Conservation (phyloP, 495 filamentous ascomycete genomes). For the Bacidia rubella region DNA sequence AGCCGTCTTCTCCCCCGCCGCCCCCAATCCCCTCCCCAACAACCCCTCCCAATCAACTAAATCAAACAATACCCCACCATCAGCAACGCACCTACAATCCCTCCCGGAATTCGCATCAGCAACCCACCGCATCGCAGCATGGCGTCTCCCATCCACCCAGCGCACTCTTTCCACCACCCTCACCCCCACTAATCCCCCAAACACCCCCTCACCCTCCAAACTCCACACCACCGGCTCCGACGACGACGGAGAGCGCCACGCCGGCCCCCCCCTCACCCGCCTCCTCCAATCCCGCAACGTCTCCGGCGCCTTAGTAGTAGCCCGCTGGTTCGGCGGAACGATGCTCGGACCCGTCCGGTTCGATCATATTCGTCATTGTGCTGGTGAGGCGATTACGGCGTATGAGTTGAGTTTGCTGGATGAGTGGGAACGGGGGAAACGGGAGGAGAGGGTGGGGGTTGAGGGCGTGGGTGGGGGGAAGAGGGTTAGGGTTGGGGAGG, state of each 20-base stretch:
- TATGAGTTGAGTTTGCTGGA: not conserved
- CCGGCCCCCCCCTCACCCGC: slow-evolving; percentile 24
- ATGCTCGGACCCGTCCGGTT: slow-evolving; percentile 33
- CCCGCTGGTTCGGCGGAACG: slow-evolving; percentile 33
- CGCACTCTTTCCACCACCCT: not conserved
- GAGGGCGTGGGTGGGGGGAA: not conserved
- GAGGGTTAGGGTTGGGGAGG: slow-evolving; percentile 2
- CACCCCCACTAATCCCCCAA: slow-evolving; percentile 3
- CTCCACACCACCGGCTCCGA: slow-evolving; percentile 25
- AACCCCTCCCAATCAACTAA: no score
- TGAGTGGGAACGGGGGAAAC: slow-evolving; percentile 11
- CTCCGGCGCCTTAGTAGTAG: slow-evolving; percentile 29
- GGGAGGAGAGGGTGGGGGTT: not conserved
- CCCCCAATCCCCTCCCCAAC: slow-evolving; percentile 15
- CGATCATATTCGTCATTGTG: slow-evolving; percentile 28
- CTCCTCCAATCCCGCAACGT: slow-evolving; percentile 24
- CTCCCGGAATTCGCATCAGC: slow-evolving; percentile 23
- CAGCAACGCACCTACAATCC: slow-evolving; percentile 23
- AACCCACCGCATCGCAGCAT: slow-evolving; percentile 31
- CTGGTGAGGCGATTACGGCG: slow-evolving; percentile 22
- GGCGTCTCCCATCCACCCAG: slow-evolving; percentile 21
- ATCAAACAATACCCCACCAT: no score
- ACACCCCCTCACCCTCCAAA: not conserved
- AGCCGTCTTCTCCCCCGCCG: slow-evolving; percentile 27
- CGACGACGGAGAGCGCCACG: slow-evolving; percentile 34